Evolutionary conservation across 1,284 basidiomycete genomes (phyloP), one percentile per base, ranked within the genome.

Genomic region (Cerioporus squamosus): DNA sequence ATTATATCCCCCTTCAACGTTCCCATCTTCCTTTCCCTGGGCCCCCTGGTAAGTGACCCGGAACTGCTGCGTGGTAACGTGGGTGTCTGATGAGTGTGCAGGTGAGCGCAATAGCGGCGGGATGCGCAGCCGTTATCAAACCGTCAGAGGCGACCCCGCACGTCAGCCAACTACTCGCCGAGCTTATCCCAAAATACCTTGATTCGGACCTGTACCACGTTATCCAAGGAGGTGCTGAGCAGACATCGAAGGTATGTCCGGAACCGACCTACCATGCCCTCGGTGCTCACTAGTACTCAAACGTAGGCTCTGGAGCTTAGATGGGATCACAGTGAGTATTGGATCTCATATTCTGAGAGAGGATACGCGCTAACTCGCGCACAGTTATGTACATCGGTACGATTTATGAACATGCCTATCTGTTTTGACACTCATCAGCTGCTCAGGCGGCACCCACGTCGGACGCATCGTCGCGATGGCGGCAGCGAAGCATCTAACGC

Each of bases 291-390:
- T n/a, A n/a, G n/a, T 29, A 29, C 26, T 4, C 5, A 4, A 9
- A 29, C 26, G 26, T 9, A 29, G 26, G 71, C 95, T 9, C 79
- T 97, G 9, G 89, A 93, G 66, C 79, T 93, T 36, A 84, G 82
- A 53, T 97, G 93, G 92, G 94, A 91, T 64, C 93, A 95, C 65
- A 90, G 93, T 94, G 66, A 69, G 85, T 79, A n/a, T n/a, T n/a
- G n/a, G n/a, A n/a, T n/a, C n/a, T n/a, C n/a, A n/a, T 43, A 2
- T 5, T 14, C 2, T 3, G 3, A 7, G 54, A 22, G 14, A 5
- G 17, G 65, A 39, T 9, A 18, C 15, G 23, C 8, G 5, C 6
- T 18, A 14, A n/a, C 44, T 29, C 14, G 42, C 44, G n/a, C 7
- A 23, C 33, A 89, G 86, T 90, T 62, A 65, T 90, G 44, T 88